phyloP scores from a whole-genome alignment of 1,284 basidiomycete genomes.

The Athelia psychrophila region DNA sequence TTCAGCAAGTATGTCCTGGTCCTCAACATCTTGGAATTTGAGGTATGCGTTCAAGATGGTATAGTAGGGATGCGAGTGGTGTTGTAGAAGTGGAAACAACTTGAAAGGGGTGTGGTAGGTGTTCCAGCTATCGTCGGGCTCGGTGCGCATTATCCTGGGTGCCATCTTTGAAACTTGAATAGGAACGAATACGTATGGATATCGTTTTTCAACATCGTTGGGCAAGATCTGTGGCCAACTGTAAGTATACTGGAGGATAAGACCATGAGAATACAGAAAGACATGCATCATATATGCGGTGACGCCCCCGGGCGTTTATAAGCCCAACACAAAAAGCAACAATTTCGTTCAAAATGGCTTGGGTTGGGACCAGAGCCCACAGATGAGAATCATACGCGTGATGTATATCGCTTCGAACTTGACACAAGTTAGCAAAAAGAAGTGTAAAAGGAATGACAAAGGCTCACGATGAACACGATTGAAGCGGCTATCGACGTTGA shows the following conservation, averaged over 20 bases:
- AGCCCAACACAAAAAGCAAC: not conserved
- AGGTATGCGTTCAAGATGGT: not conserved
- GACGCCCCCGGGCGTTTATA: not conserved
- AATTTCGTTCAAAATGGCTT: not conserved
- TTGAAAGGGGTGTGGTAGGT: not conserved
- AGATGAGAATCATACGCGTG: not conserved
- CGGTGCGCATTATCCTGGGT: not conserved
- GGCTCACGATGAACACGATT: not conserved
- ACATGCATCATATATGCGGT: not conserved
- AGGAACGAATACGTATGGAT: not conserved
- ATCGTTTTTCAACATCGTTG: not conserved
- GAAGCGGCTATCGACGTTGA: not conserved
- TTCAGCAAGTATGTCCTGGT: not conserved
- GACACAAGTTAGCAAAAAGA: not conserved
- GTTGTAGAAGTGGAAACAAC: not conserved
- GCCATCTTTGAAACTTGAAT: not conserved
- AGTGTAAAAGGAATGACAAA: not conserved
- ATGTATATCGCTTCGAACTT: not conserved
- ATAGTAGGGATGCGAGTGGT: not conserved
- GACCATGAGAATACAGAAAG: no score
- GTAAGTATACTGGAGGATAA: not conserved
- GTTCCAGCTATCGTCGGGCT: not conserved
- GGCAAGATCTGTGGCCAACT: not conserved
- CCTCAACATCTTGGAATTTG: not conserved
- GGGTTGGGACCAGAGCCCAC: not conserved